Evolutionary conservation across 768 basidiomycete species (phyloP), one percentile per base, ranked within the genome.

Genomic region (Terana coerulea): DNA sequence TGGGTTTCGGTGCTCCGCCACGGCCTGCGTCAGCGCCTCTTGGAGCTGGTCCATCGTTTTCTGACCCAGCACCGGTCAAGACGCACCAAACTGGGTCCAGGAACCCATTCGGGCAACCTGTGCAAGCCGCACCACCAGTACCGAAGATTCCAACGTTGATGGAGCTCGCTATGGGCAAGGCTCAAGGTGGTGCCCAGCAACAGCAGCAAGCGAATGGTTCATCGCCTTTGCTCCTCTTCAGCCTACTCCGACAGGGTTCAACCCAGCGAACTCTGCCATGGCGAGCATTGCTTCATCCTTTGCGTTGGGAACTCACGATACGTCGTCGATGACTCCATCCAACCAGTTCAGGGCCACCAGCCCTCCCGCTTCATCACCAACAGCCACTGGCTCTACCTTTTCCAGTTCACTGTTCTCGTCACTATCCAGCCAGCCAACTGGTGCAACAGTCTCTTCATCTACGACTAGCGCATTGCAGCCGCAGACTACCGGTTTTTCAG

Each of bases 21-120:
- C 82, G 86, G 5, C 85, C 85, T 14, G 83, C 81, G 0, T 91
- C 90, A 1, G 88, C 89, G 1, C 90, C 90, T 8, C 74, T 86
- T 19, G 61, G 62, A 5, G 70, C 76, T 2, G 52, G 57, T 5
- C 77, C 77, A 4, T 75, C 77, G 31, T 57, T 71, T 3, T 75
- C 78, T 31, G 57, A 72, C 3, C 73, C 76, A 2, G 82, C 85
- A 61, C 82, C 84, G 6, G 77, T 98, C 24, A 84, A 82, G 60
- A 77, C 93, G 5, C 95, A 98, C 65, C 83, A 88, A 65, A 99
- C 97, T 3, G 95, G 97, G 24, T 91, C 91, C 6, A 84, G 83
- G 59, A 99, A 99, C 75, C 97, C 97, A 3, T 99, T 99, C 57
- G 95, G 93, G 5, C 79, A 81, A 26, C 80, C 89, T 3, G 73